Base-by-base conservation (phyloP, 2,329 filamentous ascomycete species). In the Aplosporella prunicola region DNA sequence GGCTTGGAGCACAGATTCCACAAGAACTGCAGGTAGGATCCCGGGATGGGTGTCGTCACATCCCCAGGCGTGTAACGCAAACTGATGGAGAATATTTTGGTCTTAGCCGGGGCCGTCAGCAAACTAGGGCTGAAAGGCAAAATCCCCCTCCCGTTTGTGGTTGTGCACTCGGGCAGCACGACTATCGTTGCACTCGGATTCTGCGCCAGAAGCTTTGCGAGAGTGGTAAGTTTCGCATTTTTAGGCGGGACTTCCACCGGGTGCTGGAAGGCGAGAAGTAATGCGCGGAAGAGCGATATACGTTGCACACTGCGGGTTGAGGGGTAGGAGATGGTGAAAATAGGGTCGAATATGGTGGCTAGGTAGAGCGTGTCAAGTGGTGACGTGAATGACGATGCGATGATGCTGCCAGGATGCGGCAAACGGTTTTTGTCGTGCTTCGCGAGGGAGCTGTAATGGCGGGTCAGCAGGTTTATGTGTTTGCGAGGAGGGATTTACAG, bases 321-420 rank as follows among this genome's bases (percentile, higher is more conserved):
- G 0, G 88, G 86, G 58, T 86, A 95, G 1, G 82, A 85, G 30
- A 83, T 68, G 9, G 87, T 93, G 64, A 98, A 96, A 57, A 98
- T 73, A 3, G 91, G 91, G 57, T 95, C 86, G 67, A 96, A 98
- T 53, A 96, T 86, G 45, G 87, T 88, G 42, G 91, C 86, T 16
- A 98, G 78, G 61, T 96, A 98, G 40, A 98, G 67, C 11, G 87
- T 81, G 58, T 98, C 91, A 56, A 98, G 76, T 7, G 91, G 91
- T 8, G 84, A 93, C 22, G 88, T 95, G 57, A 88, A 91, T 44
- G 86, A 91, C 35, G 84, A 82, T 32, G 86, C 88, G 51, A 98
- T 91, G 49, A 98, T 71, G 39, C 80, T 82, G 31, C 82, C 78
- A 4, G 80, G 76, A 39, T 81, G 76, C 1, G 91, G 91, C 13